These are phyloP conservation scores for Vaccinium myrtillus DNA, from an alignment of 148 eudicot genomes.

Conservation along the genomic window DNA sequence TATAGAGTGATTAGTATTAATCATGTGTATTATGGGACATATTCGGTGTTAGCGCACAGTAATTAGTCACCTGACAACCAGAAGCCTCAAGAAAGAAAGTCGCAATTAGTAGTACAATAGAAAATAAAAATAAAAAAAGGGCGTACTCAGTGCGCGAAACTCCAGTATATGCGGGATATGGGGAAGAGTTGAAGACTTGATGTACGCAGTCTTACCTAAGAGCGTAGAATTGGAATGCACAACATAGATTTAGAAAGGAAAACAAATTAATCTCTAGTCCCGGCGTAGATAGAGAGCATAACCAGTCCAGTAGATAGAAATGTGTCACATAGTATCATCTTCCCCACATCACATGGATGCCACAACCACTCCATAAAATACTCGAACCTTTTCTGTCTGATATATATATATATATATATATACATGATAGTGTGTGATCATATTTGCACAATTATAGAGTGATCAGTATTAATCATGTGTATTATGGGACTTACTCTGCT, in stretches of 20 bases:
- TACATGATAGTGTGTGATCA: neutral
- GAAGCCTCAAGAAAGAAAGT: too few species aligned
- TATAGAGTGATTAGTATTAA: neutral
- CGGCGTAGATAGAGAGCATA: too few species aligned
- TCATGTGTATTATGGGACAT: neutral
- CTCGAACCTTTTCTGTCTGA: neutral
- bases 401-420: neutral
- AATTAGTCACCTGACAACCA: too few species aligned
- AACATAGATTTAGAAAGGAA: neutral
- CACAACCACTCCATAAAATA: conserved; percentile 8
- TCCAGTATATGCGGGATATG: too few species aligned
- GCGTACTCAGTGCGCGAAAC: too few species aligned
- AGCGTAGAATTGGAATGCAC: neutral
- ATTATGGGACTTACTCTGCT: neutral
- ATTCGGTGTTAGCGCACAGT: too few species aligned
- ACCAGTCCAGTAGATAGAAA: too few species aligned
- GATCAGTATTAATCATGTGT: neutral
- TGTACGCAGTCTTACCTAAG: too few species aligned
- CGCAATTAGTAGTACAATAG: neutral
- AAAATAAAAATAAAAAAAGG: neutral
- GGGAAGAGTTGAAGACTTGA: too few species aligned
- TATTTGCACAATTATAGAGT: neutral
- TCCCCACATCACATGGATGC: conserved; percentile 18
- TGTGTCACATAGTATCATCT: neutral
- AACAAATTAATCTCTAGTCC: neutral